phyloP scores from a whole-genome alignment of 108 stramenopile species.

The Epithemia pelagica region DNA sequence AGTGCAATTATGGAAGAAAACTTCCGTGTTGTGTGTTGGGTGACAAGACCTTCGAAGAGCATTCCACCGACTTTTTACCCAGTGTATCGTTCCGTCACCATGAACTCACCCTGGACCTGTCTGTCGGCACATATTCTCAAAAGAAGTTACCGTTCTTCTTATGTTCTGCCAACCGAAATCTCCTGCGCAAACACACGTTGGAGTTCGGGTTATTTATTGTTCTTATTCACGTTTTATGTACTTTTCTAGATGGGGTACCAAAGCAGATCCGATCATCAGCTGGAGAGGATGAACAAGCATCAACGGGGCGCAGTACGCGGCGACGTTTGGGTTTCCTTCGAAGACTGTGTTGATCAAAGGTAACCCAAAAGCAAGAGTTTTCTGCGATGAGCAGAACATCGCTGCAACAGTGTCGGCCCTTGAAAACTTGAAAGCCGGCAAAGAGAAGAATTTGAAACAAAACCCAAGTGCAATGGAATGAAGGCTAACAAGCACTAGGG shows the following conservation, averaged over 20 bases:
- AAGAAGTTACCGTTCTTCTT: not conserved
- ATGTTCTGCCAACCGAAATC: no score
- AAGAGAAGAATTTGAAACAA: conserved; percentile 44
- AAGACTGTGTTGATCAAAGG: conserved; percentile 87
- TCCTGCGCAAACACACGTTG: no score
- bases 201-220: no score
- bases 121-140: conserved; percentile 46
- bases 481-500: conserved; percentile 53
- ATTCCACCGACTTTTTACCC: conserved; percentile 51
- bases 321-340: conserved; percentile 75
- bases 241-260: conserved; percentile 27
- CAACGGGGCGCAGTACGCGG: conserved; percentile 79
- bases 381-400: conserved; percentile 80
- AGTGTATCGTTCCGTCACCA: conserved; percentile 20
- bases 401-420: conserved; percentile 65
- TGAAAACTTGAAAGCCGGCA: conserved; percentile 27
- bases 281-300: conserved; percentile 90
- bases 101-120: conserved; percentile 59
- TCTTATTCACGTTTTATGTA: conserved; percentile 12
- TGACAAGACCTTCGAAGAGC: conserved; percentile 71
- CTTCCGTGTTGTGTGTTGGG: conserved; percentile 16
- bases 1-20: not conserved
- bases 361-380: conserved; percentile 88
- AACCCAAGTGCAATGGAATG: conserved; percentile 53
- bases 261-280: conserved; percentile 69